Evolutionary conservation across 805 yeast genomes (phyloP).

Genomic region (Kodamaea fukazawae): DNA sequence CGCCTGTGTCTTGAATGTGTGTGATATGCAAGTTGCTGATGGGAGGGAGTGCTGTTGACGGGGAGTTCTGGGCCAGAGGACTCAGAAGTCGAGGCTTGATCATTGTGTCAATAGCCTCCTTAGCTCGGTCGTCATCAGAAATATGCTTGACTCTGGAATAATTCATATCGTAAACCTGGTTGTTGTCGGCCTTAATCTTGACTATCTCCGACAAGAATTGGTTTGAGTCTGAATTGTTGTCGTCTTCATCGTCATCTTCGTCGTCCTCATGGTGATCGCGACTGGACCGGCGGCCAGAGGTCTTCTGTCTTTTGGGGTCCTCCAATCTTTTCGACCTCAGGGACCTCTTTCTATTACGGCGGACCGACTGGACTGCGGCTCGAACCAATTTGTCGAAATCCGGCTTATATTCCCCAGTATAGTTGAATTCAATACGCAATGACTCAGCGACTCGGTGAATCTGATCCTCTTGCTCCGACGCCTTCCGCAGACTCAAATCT

Average conservation of each 20-base stretch:
- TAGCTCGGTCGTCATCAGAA: constrained; percentile 38
- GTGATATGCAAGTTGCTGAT: constrained; percentile 9
- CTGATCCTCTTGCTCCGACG: constrained; percentile 87
- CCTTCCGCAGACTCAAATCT: constrained; percentile 64
- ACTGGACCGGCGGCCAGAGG: background rate
- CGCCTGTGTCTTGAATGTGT: constrained; percentile 8
- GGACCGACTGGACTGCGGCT: constrained; percentile 89
- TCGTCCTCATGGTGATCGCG: constrained; percentile 2
- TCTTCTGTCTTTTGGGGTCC: constrained; percentile 8
- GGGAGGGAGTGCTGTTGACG: constrained; percentile 10
- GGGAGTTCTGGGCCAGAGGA: constrained; percentile 2
- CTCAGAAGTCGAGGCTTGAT: constrained; percentile 36
- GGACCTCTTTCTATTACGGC: constrained; percentile 80
- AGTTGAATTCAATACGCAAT: constrained; percentile 75
- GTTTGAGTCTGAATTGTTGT: constrained; percentile 7
- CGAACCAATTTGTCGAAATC: constrained; percentile 90
- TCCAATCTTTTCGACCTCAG: constrained; percentile 26
- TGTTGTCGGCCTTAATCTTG: constrained; percentile 32
- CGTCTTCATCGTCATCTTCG: background rate
- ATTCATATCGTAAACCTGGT: constrained; percentile 32
- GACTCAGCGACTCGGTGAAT: constrained; percentile 76
- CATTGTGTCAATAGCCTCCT: constrained; percentile 47
- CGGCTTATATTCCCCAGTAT: constrained; percentile 49
- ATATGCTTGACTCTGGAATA: constrained; percentile 30
- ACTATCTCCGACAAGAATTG: constrained; percentile 37